Percentiles rank a stretch among this genome's conserved stretches.
Conservation (phyloP, 108 stramenopile species). For the Epipyxis sp. region DNA sequence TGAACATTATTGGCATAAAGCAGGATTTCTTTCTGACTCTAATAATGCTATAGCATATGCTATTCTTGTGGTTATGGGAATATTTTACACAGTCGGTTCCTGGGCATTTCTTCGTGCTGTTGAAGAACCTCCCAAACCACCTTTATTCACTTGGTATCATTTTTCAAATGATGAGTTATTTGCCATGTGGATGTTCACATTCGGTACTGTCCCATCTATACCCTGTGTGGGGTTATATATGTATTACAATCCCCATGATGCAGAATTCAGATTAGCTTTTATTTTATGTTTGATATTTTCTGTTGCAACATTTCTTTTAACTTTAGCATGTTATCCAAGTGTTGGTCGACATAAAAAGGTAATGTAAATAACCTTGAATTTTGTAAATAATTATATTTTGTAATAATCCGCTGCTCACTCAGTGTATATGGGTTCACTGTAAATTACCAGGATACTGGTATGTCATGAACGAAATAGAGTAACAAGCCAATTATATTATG, state of each 20-base stretch:
- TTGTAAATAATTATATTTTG: too few relatives aligned
- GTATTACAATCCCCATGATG: not conserved
- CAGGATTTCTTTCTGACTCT: not conserved
- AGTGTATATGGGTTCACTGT: too few relatives aligned
- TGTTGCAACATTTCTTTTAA: not conserved
- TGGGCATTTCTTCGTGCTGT: conserved; percentile 27
- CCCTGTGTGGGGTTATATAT: conserved; percentile 4
- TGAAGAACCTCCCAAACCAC: conserved; percentile 12
- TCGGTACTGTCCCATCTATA: conserved; percentile 3
- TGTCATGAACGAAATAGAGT: too few relatives aligned
- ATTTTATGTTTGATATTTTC: not conserved
- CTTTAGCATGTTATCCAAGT: conserved; percentile 30
- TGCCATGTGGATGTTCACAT: conserved; percentile 13
- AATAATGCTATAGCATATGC: not conserved
- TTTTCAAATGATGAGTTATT: conserved; percentile 11
- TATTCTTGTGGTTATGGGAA: not conserved
- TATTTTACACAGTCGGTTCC: conserved; percentile 26
- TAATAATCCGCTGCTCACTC: too few relatives aligned
- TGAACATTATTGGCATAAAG: conserved; percentile 1
- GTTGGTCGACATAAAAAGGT: not conserved
- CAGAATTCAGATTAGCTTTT: not conserved
- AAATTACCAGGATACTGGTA: too few relatives aligned
- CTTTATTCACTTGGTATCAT: conserved; percentile 24
- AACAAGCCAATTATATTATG: too few relatives aligned
- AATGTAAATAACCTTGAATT: too few relatives aligned